phyloP scores from a whole-genome alignment of 1,139 yeast genomes.

The Tardiomyces digboiensis region DNA sequence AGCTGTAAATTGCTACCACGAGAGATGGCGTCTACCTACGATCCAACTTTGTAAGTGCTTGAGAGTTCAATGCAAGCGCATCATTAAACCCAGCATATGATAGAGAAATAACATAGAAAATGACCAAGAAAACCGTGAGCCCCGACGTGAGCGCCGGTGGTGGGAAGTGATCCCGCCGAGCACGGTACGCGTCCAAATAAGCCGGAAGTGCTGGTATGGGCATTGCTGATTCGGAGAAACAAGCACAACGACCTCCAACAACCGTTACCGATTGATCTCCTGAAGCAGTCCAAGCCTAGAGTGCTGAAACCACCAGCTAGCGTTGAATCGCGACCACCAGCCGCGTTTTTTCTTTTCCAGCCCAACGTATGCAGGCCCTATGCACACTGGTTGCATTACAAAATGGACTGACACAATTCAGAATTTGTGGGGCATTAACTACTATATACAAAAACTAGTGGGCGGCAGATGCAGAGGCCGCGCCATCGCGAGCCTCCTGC shows the following conservation, averaged over 20 bases:
- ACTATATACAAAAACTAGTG: too few species aligned
- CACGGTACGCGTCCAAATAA: background rate
- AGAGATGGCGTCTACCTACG: constrained; percentile 13
- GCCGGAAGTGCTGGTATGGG: background rate
- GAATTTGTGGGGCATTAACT: too few species aligned
- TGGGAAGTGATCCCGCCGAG: constrained; percentile 2
- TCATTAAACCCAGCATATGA: constrained; percentile 25
- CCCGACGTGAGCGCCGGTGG: constrained; percentile 69
- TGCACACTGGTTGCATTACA: too few species aligned
- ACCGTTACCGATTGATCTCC: too few species aligned
- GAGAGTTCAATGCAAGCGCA: constrained; percentile 40
- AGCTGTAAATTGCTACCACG: constrained; percentile 1
- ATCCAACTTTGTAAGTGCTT: constrained; percentile 47
- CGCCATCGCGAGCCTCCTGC: constrained; percentile 20
- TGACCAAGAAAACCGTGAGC: constrained; percentile 42
- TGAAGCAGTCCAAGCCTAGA: too few species aligned
- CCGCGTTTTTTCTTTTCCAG: too few species aligned
- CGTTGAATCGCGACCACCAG: too few species aligned
- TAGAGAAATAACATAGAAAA: constrained; percentile 29
- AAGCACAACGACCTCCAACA: too few species aligned
- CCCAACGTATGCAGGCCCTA: too few species aligned
- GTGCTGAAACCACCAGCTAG: too few species aligned
- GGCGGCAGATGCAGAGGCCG: constrained; percentile 2
- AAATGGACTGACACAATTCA: too few species aligned
- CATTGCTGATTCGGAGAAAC: too few species aligned